Base-by-base conservation (phyloP, 345 rosid genomes). In the Adansonia digitata region DNA sequence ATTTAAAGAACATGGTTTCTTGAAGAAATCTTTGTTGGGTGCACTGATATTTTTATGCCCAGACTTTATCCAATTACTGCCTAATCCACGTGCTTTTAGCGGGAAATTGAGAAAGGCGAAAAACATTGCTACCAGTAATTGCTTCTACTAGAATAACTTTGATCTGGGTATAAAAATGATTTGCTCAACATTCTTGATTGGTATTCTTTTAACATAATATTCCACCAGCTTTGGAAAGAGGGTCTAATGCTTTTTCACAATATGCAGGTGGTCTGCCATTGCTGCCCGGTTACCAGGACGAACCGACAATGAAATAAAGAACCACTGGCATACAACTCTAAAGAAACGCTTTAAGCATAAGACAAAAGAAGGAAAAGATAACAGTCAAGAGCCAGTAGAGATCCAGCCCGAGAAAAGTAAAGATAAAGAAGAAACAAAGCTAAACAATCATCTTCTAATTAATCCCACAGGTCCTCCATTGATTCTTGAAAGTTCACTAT, bases 281-380 rank as follows among this genome's bases (percentile, higher is more conserved):
- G 90, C 92, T 29, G 81, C 90, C 15, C 31, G 84, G 68, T 80
- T 88, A 71, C 92, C 87, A 0, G 90, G 90, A 53, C 75, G 92
- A 81, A 81, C 87, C 0, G 92, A 86, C 77, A 86, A 84, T 39
- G 92, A 86, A 69, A 80, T 88, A 13, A 88, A 88, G 81, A 88
- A 88, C 75, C 80, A 86, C 66, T 88, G 92, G 92, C 92, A 88
- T 79, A 81, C 92, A 53, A 71, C 64, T 57, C 83, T 88, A 68
- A 88, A 82, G 81, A 88, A 86, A 69, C 83, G 80, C 13, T 7
- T 42, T 24, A 69, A 69, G 4, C 66, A 64, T 17, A 76, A 62
- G 2, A 18, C 15, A 10, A 39, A 39, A 10, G 3, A 26, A 27
- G 11, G 15, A 8, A 37, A 48, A 65, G 6, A 53, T 43, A 64